Percentiles rank a stretch among this genome's conserved stretches.
Evolutionary conservation across 2,329 filamentous ascomycete species (phyloP).

Genomic region (Aureobasidium sp.): DNA sequence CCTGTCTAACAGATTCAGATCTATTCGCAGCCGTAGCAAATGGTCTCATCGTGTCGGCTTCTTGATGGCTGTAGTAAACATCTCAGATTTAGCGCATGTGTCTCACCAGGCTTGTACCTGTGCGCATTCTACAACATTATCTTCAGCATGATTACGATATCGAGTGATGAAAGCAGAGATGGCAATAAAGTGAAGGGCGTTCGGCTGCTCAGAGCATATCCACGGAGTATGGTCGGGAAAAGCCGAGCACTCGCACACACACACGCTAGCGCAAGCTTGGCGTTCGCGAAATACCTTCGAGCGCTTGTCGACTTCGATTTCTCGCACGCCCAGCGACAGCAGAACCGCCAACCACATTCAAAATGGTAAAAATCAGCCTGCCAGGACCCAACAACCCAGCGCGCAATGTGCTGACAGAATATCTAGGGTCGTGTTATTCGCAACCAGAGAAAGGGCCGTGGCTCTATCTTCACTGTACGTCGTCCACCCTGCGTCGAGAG

Average conservation of each 20-base stretch:
- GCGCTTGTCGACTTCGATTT: conserved; percentile 7
- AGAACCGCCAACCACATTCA: conserved; percentile 13
- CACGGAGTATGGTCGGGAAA: neutral
- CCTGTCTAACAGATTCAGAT: no score
- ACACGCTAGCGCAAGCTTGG: conserved; percentile 4
- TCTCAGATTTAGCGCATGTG: no score
- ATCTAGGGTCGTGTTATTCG: conserved; percentile 61
- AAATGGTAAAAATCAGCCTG: conserved; percentile 3
- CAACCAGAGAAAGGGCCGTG: conserved; percentile 69
- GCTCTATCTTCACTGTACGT: conserved; percentile 61
- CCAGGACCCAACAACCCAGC: neutral
- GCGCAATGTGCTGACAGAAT: conserved; percentile 12
- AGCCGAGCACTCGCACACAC: neutral
- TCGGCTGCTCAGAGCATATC: neutral
- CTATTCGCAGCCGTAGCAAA: no score
- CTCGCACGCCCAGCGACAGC: conserved; percentile 9
- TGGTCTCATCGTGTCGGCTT: no score
- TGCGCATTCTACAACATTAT: neutral
- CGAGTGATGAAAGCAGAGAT: neutral
- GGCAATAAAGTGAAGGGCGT: neutral
- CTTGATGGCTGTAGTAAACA: no score
- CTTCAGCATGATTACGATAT: neutral
- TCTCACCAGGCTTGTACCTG: no score
- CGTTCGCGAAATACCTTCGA: conserved; percentile 7
- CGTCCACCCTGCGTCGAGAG: neutral